Evolutionary conservation across 192 early-diverging fungal genomes (phyloP).

Genomic region (Gonapodya prolifera): DNA sequence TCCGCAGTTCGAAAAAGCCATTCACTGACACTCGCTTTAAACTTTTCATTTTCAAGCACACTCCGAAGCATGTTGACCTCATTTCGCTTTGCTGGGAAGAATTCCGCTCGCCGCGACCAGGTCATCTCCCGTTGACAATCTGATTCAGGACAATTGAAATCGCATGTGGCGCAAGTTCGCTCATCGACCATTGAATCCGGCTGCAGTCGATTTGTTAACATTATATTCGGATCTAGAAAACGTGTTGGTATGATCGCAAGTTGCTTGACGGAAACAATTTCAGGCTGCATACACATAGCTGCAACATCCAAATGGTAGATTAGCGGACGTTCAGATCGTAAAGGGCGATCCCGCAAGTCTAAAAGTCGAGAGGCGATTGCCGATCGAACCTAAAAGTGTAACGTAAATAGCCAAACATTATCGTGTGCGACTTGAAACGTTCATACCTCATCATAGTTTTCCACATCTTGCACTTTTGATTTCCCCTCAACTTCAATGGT

Average conservation of each 20-base stretch:
- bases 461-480: slow-evolving; percentile 59
- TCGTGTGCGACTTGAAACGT: slow-evolving; percentile 7
- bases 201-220: slow-evolving; percentile 93
- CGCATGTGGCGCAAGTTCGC: slow-evolving; percentile 76
- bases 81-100: slow-evolving; percentile 73
- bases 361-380: slow-evolving; percentile 51
- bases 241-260: no score
- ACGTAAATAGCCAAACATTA: not conserved
- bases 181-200: slow-evolving; percentile 92
- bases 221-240: slow-evolving; percentile 94
- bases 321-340: slow-evolving; percentile 61
- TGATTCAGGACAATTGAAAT: slow-evolving; percentile 80
- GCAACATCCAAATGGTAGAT: slow-evolving; percentile 99
- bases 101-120: slow-evolving; percentile 98
- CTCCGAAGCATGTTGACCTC: slow-evolving; percentile 86
- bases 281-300: no score
- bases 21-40: no score
- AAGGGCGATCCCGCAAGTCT: slow-evolving; percentile 68
- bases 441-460: slow-evolving; percentile 76
- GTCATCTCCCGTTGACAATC: slow-evolving; percentile 84
- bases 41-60: slow-evolving; percentile 69
- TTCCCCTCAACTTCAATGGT: slow-evolving; percentile 77
- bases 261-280: no score
- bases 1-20: no score
- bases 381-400: slow-evolving; percentile 29